These are phyloP conservation scores for Protomyces inouyei DNA, from an alignment of 1,139 yeast genomes.

Conservation along the genomic window DNA sequence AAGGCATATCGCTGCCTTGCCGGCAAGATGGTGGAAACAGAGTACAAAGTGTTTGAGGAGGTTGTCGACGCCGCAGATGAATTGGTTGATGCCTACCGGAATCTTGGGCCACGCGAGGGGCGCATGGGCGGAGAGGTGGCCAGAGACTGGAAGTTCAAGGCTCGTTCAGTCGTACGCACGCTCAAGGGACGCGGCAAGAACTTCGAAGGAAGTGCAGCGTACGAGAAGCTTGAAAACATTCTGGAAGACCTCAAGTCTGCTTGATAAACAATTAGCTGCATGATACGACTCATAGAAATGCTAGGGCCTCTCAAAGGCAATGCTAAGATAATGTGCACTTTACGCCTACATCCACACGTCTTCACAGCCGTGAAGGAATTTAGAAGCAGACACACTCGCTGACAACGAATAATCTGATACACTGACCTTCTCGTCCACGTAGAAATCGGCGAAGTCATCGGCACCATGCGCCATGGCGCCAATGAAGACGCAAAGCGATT, in stretches of 20 bases:
- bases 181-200: constrained; percentile 24
- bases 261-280: background rate
- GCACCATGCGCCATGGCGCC: constrained; percentile 99
- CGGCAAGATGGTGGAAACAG: constrained; percentile 57
- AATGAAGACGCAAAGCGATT: constrained; percentile 93
- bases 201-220: constrained; percentile 20
- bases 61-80: constrained; percentile 64
- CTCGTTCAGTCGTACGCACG: constrained; percentile 43
- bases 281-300: no score
- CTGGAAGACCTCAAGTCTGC: constrained; percentile 18
- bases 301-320: no score
- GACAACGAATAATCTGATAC: constrained; percentile 91
- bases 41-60: constrained; percentile 65
- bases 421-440: constrained; percentile 92
- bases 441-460: constrained; percentile 95
- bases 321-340: no score
- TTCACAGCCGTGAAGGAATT: constrained; percentile 36
- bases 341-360: constrained; percentile 10
- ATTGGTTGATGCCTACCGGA: constrained; percentile 79
- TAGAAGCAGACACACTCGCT: constrained; percentile 96
- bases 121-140: constrained; percentile 79
- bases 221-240: constrained; percentile 9
- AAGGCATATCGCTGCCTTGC: constrained; percentile 67
- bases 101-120: constrained; percentile 81
- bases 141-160: constrained; percentile 85